Percentiles rank a stretch among this genome's conserved stretches.
phyloP scores from a whole-genome alignment of 1,139 yeast genomes.

The Wickerhamiella infanticola region DNA sequence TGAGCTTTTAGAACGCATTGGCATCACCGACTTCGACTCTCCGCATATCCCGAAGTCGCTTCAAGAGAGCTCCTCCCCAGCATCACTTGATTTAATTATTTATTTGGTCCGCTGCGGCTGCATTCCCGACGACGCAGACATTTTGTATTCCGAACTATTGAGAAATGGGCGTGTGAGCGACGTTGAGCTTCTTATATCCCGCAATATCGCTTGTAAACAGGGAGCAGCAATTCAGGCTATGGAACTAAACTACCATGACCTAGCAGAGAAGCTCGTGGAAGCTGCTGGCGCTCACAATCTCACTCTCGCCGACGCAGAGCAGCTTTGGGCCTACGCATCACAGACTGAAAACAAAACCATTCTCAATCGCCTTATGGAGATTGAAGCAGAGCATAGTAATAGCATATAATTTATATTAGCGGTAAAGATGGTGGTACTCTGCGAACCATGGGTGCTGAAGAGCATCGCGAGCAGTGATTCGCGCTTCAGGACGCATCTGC shows the following conservation, averaged over 20 bases:
- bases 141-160: constrained; percentile 5
- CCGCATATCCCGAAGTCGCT: constrained; percentile 7
- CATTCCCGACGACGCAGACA: constrained; percentile 7
- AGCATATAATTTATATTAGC: background rate
- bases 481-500: constrained; percentile 83
- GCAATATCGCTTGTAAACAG: constrained; percentile 1
- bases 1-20: constrained; percentile 6
- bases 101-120: constrained; percentile 11
- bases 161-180: constrained; percentile 1
- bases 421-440: constrained; percentile 32
- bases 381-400: background rate
- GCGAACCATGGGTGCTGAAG: constrained; percentile 93
- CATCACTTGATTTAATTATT: constrained; percentile 4
- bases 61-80: background rate
- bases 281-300: constrained; percentile 2
- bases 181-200: constrained; percentile 5
- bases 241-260: constrained; percentile 4
- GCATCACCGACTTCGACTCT: constrained; percentile 5
- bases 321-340: constrained; percentile 4
- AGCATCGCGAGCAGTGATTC: constrained; percentile 85
- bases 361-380: background rate
- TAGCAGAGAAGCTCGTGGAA: constrained; percentile 6
- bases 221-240: constrained; percentile 6
- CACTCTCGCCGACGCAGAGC: constrained; percentile 2
- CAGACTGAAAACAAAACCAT: background rate